Evolutionary conservation across 805 yeast species (phyloP).

Genomic region (Zygosaccharomyces pseudorouxii): DNA sequence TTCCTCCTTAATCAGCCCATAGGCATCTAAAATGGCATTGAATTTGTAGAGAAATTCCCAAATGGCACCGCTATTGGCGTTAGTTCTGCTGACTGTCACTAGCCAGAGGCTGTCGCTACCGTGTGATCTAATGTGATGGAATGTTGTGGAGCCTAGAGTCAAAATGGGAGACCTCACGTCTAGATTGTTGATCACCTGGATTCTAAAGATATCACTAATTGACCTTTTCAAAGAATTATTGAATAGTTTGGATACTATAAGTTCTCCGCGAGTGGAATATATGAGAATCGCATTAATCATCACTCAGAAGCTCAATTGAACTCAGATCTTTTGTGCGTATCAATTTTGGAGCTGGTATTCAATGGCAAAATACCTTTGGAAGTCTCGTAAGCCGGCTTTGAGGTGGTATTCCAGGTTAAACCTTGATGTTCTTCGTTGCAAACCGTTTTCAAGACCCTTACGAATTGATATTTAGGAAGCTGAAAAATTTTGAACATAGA

Average conservation of each 20-base stretch:
- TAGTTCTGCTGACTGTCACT: constrained; percentile 85
- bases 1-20: constrained; percentile 39
- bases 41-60: constrained; percentile 74
- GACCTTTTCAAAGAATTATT: constrained; percentile 73
- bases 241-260: constrained; percentile 67
- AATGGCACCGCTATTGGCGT: constrained; percentile 75
- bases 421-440: neutral
- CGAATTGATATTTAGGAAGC: neutral
- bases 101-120: constrained; percentile 57
- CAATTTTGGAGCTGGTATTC: no score
- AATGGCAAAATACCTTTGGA: neutral
- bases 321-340: neutral
- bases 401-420: neutral
- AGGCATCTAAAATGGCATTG: constrained; percentile 46
- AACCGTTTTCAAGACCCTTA: neutral
- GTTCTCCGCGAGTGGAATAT: constrained; percentile 76
- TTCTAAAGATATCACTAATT: constrained; percentile 83
- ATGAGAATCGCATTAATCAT: constrained; percentile 86
- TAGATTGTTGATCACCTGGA: constrained; percentile 71
- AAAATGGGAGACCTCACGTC: constrained; percentile 61
- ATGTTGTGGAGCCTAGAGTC: constrained; percentile 90
- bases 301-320: neutral
- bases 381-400: neutral
- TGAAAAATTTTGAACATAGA: neutral
- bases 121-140: constrained; percentile 63